Evolutionary conservation across 805 yeast species (phyloP), one percentile per base, ranked within the genome.

Genomic region (Kuraishia hungarica): DNA sequence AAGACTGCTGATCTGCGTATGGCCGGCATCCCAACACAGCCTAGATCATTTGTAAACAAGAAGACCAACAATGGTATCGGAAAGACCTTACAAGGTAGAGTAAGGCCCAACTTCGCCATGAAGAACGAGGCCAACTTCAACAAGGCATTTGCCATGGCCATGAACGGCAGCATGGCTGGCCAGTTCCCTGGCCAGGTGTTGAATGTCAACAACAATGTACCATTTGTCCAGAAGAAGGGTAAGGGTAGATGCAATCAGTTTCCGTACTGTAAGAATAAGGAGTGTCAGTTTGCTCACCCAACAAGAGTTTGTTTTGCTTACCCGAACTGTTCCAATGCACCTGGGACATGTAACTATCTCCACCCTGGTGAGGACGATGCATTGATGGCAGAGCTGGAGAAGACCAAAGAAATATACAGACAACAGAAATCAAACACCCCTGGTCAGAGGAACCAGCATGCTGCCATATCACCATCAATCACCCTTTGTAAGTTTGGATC

Each of bases 281-380:
- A 81, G 53, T 91, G 97, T 69, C 78, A 77, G 48, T 84, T 80
- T 65, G 82, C 90, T 2, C 97, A 91, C 70, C 97, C 97, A 22
- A 82, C 89, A 1, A 87, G 80, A 62, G 75, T 75, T 6, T 90
- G 97, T 68, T 81, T 78, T 69, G 81, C 82, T 6, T 89, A 77
- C 67, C 94, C 94, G 55, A 80, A 84, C 62, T 90, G 97, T 71
- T 78, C 89, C 24, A 85, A 86, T 62, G 79, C 85, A 2, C 84
- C 87, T 39, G 96, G 96, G 11, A 87, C 94, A 0, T 90, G 97
- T 72, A 84, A 82, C 60, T 89, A 74, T 63, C 72, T 91, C 60
- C 97, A 90, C 67, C 92, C 96, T 11, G 87, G 87, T 57, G 90
- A 90, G 71, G 97, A 90, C 68, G 87, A 80, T 62, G 87, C 76